phyloP scores from a whole-genome alignment of 2,329 filamentous ascomycete species.

The Trichophyton schoenleinii region DNA sequence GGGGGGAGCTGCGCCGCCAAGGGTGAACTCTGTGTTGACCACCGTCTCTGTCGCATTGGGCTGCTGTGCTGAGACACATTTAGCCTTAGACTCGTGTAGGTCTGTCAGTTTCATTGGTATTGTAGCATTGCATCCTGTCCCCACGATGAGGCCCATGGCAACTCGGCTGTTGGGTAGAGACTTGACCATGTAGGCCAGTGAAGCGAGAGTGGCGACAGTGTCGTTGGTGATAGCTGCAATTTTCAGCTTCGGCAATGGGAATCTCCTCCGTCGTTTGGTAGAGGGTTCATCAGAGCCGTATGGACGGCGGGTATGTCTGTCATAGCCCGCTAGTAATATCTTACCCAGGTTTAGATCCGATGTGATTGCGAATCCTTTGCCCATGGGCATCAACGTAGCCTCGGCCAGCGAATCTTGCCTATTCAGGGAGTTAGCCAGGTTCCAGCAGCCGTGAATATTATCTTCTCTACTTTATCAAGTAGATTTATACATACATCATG shows the following conservation, averaged over 20 bases:
- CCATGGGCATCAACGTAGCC: conserved; percentile 46
- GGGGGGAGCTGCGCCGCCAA: conserved; percentile 59
- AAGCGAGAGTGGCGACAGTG: conserved; percentile 65
- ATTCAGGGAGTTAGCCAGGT: conserved; percentile 11
- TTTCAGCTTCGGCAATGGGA: conserved; percentile 50
- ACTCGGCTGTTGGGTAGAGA: conserved; percentile 50
- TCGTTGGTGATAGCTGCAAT: conserved; percentile 73
- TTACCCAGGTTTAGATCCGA: conserved; percentile 43
- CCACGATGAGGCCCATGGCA: conserved; percentile 68
- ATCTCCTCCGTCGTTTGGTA: conserved; percentile 34
- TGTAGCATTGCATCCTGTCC: conserved; percentile 70
- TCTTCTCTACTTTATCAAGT: no score
- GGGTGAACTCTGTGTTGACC: conserved; percentile 76
- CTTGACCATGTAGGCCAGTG: conserved; percentile 60
- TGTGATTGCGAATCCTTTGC: conserved; percentile 46
- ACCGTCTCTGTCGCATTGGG: conserved; percentile 52
- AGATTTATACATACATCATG: conserved; percentile 31
- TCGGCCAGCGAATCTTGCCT: conserved; percentile 43
- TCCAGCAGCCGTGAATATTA: not conserved
- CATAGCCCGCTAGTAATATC: conserved; percentile 43
- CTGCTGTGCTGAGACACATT: conserved; percentile 35
- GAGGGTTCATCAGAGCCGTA: conserved; percentile 29
- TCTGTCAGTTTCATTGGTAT: conserved; percentile 54
- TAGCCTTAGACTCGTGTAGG: conserved; percentile 52
- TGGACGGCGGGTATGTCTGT: conserved; percentile 36